A percentile compares a stretch with the other conserved stretches of the same genome.
Conservation (phyloP, 2,329 filamentous ascomycete species). For the Trichoderma hamatum region DNA sequence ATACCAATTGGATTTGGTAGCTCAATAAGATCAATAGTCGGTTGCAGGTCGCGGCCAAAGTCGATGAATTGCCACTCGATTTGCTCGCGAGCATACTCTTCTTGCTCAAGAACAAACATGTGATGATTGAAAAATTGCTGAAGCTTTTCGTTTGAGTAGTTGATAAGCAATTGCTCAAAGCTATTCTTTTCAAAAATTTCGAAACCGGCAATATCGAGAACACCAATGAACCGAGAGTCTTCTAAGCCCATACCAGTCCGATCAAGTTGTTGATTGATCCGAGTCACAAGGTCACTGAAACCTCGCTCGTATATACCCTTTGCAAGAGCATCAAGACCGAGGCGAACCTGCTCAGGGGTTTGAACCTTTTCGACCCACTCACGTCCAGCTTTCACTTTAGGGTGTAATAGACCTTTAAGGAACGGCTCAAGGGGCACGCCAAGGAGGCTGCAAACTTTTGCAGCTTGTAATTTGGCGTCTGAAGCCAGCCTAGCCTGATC, state of each 20-base stretch:
- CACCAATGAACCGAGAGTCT: constrained; percentile 93
- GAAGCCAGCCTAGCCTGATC: constrained; percentile 85
- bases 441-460: constrained; percentile 79
- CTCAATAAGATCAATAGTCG: constrained; percentile 96
- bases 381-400: constrained; percentile 89
- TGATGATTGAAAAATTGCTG: constrained; percentile 99
- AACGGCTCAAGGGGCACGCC: constrained; percentile 86
- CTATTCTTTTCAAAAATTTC: constrained; percentile 99
- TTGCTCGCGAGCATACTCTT: constrained; percentile 95
- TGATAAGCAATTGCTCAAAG: constrained; percentile 99
- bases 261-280: constrained; percentile 91
- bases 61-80: constrained; percentile 99
- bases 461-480: constrained; percentile 73
- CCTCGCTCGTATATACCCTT: constrained; percentile 98
- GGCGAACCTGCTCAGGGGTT: constrained; percentile 91
- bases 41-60: constrained; percentile 94
- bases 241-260: constrained; percentile 81
- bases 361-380: constrained; percentile 99
- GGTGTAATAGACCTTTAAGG: constrained; percentile 84
- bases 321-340: constrained; percentile 85
- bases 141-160: constrained; percentile 98
- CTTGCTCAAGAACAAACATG: constrained; percentile 98
- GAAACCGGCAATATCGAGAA: constrained; percentile 98
- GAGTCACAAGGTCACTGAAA: constrained; percentile 87
- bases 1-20: constrained; percentile 96